Base-by-base conservation (phyloP, 2,329 filamentous ascomycete species). In the Diaporthe vaccinii region DNA sequence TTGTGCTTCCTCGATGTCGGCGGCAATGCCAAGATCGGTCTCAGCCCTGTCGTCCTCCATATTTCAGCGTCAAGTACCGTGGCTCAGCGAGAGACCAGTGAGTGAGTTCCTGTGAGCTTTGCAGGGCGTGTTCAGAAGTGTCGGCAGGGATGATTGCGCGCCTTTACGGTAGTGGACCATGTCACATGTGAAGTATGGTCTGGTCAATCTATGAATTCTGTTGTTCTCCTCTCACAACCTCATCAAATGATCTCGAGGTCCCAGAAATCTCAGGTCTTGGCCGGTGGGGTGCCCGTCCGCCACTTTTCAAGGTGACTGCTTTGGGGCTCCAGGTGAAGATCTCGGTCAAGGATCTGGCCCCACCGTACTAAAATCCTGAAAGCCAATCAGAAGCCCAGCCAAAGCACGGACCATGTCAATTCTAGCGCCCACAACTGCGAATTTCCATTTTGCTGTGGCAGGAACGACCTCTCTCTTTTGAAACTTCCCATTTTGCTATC, bases 31-130 rank as follows among this genome's bases (percentile, higher is more conserved):
- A 39, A 96, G 85, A 80, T 95, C 93, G 44, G 92, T 90, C 76
- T 91, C 87, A 44, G 89, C 91, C 79, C 94, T 87, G 81, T 96
- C 94, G 79, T 94, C 91, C 82, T 96, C 94, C 94, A 96, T 96
- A 12, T 22, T 57, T 75, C 12, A 53, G 20, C 17, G 49, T 36
- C 20, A 17, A 31, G 1, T n/a, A 55, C 59, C n/a, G 44, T 31
- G 17, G 22, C 59, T 44, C 20, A 28, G 55, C 31, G 44, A 69
- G 51, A 44, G 12, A 8, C n/a, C 6, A 44, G 17, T 25, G 28
- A 36, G 39, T 6, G 28, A 36, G 39, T 6, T 53, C 4, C 36
- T 39, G 34, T 28, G 34, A 41, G 49, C 17, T 39, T 55, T 22
- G 65, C 49, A 39, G n/a, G n/a, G 36, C 15, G 36, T 5, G 14